Percentiles rank a stretch among this genome's conserved stretches.
Evolutionary conservation across 352 stramenopile species (phyloP).

Genomic region (Plasmopara muralis): DNA sequence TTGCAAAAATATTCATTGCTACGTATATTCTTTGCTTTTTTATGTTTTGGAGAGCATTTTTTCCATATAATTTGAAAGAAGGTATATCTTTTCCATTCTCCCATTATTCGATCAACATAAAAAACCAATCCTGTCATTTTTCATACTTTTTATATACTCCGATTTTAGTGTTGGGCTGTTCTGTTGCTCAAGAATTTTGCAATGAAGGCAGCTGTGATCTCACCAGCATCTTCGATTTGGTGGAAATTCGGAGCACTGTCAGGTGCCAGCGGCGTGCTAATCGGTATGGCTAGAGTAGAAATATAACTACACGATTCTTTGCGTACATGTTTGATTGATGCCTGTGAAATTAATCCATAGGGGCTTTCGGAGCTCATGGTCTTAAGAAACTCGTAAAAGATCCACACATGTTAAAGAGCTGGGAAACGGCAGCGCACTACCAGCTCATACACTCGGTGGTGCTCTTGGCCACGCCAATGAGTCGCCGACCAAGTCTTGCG

Average conservation of each 20-base stretch:
- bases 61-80: too few species aligned
- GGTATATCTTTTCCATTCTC: too few species aligned
- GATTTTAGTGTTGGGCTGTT: too few species aligned
- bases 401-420: constrained; percentile 78
- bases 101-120: too few species aligned
- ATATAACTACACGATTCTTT: constrained; percentile 3
- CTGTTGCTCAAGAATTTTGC: not conserved
- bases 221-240: constrained; percentile 59
- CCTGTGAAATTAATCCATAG: constrained; percentile 18
- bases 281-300: constrained; percentile 25
- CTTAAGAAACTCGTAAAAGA: constrained; percentile 63
- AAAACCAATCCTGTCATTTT: too few species aligned
- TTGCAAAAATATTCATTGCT: too few species aligned
- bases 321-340: not conserved
- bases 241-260: constrained; percentile 73
- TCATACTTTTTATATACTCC: too few species aligned
- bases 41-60: too few species aligned
- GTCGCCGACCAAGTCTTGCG: constrained; percentile 46
- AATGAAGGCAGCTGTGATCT: constrained; percentile 56
- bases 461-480: constrained; percentile 58
- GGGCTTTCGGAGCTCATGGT: constrained; percentile 71
- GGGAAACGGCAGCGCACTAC: constrained; percentile 76
- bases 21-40: too few species aligned
- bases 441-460: constrained; percentile 75
- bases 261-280: constrained; percentile 51